These are phyloP conservation scores for Chaetomidium leptoderma DNA, from an alignment of 495 filamentous ascomycete species.

Conservation along the genomic window DNA sequence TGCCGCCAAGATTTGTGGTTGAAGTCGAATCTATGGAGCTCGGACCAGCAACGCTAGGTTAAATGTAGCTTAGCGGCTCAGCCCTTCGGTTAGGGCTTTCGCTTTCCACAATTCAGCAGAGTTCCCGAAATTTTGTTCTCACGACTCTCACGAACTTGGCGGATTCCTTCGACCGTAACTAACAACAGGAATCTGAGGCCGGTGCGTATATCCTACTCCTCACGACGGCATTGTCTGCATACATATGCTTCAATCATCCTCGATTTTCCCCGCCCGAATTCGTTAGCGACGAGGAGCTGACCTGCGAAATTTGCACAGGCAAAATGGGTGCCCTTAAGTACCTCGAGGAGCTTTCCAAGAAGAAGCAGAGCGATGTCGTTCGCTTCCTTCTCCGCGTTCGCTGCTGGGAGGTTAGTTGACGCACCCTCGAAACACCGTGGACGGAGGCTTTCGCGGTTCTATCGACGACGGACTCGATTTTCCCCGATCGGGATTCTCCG, in stretches of 20 bases:
- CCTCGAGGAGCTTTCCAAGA: constrained; percentile 99
- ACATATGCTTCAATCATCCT: neutral
- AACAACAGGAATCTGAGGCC: constrained; percentile 32
- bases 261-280: constrained; percentile 13
- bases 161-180: constrained; percentile 27
- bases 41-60: constrained; percentile 11
- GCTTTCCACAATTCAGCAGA: constrained; percentile 29
- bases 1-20: constrained; percentile 3
- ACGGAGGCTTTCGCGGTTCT: constrained; percentile 20
- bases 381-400: constrained; percentile 99
- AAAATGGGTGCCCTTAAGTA: constrained; percentile 96
- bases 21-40: constrained; percentile 14
- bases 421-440: constrained; percentile 37
- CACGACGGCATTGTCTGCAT: constrained; percentile 3
- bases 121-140: constrained; percentile 27
- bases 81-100: constrained; percentile 31
- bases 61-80: constrained; percentile 13
- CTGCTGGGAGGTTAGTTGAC: constrained; percentile 98
- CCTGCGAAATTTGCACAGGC: constrained; percentile 30
- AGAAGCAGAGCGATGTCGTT: constrained; percentile 99
- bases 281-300: constrained; percentile 13
- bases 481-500: neutral
- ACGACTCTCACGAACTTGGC: constrained; percentile 24
- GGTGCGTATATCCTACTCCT: constrained; percentile 23
- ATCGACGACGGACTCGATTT: constrained; percentile 3